Evolutionary conservation across 2,329 filamentous ascomycete species (phyloP).

Genomic region (Sporothrix phasma): DNA sequence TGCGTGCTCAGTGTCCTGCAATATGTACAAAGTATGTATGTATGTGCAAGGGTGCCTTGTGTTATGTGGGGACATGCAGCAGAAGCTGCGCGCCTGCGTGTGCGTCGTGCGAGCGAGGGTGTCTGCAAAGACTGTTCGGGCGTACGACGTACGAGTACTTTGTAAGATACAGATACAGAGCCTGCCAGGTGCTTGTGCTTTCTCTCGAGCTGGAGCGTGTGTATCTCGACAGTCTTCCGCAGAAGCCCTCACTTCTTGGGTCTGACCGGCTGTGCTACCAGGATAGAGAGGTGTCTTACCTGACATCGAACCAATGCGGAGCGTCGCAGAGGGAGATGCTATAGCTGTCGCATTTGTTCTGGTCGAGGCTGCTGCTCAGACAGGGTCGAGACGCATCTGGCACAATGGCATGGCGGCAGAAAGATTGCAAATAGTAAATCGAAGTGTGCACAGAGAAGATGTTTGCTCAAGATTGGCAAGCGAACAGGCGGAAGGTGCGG

Average conservation of each 20-base stretch:
- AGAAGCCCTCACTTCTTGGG: background rate
- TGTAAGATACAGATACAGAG: no score
- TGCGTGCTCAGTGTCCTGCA: background rate
- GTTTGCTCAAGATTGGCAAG: background rate
- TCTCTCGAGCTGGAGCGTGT: no score
- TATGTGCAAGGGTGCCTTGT: background rate
- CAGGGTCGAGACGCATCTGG: background rate
- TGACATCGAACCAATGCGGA: background rate
- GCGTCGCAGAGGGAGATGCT: background rate
- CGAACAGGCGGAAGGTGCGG: background rate
- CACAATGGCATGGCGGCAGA: background rate
- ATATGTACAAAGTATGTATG: no score
- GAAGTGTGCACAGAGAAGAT: no score
- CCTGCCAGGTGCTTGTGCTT: no score
- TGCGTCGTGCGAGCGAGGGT: background rate
- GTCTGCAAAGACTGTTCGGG: no score
- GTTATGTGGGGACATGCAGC: background rate
- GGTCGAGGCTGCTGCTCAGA: background rate
- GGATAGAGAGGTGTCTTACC: background rate
- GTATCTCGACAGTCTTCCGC: background rate
- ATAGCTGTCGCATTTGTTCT: background rate
- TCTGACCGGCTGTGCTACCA: background rate
- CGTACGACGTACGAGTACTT: background rate
- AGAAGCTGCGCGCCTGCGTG: background rate
- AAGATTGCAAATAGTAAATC: background rate